A percentile compares a stretch with the other conserved stretches of the same genome.
Conservation (phyloP, 805 yeast genomes). For the Starmerella apis region DNA sequence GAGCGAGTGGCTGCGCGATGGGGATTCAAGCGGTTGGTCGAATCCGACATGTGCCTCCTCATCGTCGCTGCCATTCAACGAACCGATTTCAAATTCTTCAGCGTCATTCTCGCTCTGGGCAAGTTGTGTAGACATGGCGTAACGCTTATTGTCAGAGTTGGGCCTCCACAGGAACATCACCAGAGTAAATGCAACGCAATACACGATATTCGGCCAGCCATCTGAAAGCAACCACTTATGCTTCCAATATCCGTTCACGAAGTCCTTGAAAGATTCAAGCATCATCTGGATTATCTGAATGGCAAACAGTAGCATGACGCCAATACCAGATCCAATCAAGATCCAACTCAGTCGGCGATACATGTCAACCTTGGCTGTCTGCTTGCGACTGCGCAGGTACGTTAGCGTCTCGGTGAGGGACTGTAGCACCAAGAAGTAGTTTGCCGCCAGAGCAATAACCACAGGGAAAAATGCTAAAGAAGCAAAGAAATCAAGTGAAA, state of each 20-base stretch:
- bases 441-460: slow-evolving; percentile 53
- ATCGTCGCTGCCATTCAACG: slow-evolving; percentile 36
- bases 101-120: slow-evolving; percentile 61
- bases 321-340: slow-evolving; percentile 49
- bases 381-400: slow-evolving; percentile 71
- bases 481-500: slow-evolving; percentile 30
- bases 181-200: slow-evolving; percentile 70
- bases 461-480: slow-evolving; percentile 62
- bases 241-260: slow-evolving; percentile 85
- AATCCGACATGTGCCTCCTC: slow-evolving; percentile 30
- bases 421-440: slow-evolving; percentile 64
- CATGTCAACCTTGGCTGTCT: slow-evolving; percentile 79
- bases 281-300: slow-evolving; percentile 59
- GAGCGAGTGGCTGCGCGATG: slow-evolving; percentile 3
- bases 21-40: slow-evolving; percentile 3
- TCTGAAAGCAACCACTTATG: slow-evolving; percentile 77
- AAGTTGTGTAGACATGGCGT: slow-evolving; percentile 87
- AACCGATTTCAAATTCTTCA: slow-evolving; percentile 56
- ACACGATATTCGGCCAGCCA: slow-evolving; percentile 90
- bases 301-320: slow-evolving; percentile 60
- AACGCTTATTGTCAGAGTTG: slow-evolving; percentile 84
- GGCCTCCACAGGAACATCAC: slow-evolving; percentile 96
- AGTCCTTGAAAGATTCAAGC: slow-evolving; percentile 56
- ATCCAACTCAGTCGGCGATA: slow-evolving; percentile 69
- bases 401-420: slow-evolving; percentile 67